Conservation (phyloP, 768 basidiomycete species). For the Rhodosporidiobolus sp. region DNA sequence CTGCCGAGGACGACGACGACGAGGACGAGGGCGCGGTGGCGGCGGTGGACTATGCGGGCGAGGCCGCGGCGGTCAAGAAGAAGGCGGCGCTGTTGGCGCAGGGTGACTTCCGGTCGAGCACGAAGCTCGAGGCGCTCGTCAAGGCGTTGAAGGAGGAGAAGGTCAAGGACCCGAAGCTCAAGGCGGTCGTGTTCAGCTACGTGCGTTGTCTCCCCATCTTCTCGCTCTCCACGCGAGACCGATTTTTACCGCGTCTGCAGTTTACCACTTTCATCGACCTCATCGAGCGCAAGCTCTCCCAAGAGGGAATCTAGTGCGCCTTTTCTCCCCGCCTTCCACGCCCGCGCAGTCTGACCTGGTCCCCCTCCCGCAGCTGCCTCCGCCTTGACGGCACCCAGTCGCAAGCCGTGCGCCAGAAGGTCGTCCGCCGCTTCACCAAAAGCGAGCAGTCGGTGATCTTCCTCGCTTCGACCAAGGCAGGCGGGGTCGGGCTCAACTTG, state of each 20-base stretch:
- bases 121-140: conserved; percentile 81
- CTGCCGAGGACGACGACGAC: conserved; percentile 3
- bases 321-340: not conserved
- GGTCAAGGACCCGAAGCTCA: conserved; percentile 62
- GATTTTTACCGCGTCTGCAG: conserved; percentile 50
- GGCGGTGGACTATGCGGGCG: conserved; percentile 29
- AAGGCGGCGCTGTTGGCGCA: conserved; percentile 58
- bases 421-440: conserved; percentile 66
- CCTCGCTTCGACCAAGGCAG: conserved; percentile 65
- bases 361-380: conserved; percentile 47
- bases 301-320: conserved; percentile 62
- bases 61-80: not conserved
- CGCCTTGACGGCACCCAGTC: conserved; percentile 93
- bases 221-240: not conserved
- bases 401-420: conserved; percentile 70
- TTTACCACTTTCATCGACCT: conserved; percentile 84
- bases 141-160: conserved; percentile 62
- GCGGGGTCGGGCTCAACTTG: conserved; percentile 70
- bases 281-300: conserved; percentile 66
- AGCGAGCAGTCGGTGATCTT: conserved; percentile 32
- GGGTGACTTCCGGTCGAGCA: conserved; percentile 83
- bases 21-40: not conserved
- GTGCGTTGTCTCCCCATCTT: not conserved
- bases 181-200: conserved; percentile 76
- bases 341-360: too few species aligned